Conservation (phyloP, 225 moss, liverwort and hornwort genomes). For the Pleurozium schreberi region DNA sequence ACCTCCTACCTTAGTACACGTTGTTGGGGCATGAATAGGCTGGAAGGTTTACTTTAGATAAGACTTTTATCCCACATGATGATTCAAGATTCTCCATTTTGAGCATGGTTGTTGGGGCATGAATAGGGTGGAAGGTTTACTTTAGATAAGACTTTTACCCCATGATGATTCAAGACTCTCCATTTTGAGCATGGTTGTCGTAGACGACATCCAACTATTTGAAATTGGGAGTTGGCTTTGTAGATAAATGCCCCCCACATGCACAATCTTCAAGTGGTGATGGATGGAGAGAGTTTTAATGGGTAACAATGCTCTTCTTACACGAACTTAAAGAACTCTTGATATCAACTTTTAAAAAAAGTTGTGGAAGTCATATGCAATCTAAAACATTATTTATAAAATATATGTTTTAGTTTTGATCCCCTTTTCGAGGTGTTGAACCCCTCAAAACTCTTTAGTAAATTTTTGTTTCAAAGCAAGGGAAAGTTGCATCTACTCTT, state of each 20-base stretch:
- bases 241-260: background rate
- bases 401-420: background rate
- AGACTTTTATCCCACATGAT: no score
- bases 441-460: background rate
- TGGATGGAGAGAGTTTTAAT: background rate
- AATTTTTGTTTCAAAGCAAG: background rate
- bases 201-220: background rate
- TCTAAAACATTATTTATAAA: background rate
- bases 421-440: background rate
- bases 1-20: no score
- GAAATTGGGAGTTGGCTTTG: background rate
- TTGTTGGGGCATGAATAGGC: no score
- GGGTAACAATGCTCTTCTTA: background rate
- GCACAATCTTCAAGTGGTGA: background rate
- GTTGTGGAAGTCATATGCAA: background rate
- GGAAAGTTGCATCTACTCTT: background rate
- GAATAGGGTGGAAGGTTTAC: rapidly evolving
- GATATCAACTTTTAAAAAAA: background rate
- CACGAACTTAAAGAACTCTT: background rate
- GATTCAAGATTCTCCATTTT: no score
- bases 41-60: no score
- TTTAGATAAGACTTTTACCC: background rate
- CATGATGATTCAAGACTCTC: background rate
- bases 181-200: background rate
- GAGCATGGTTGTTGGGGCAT: background rate